Base-by-base conservation (phyloP, 768 basidiomycete genomes). In the Rhizopogon salebrosus region DNA sequence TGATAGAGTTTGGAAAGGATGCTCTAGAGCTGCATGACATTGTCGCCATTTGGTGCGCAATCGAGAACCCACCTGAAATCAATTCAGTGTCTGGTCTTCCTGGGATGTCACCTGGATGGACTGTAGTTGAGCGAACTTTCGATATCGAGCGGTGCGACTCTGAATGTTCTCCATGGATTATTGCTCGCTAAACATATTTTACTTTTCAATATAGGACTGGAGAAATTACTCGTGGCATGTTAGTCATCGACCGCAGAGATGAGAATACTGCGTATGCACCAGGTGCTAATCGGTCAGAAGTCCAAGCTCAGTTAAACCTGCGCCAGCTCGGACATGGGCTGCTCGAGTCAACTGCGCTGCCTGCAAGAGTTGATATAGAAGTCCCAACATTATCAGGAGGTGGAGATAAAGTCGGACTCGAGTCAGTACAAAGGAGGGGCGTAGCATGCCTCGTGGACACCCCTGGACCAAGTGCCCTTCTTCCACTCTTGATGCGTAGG, bases 11-110 rank as follows among this genome's bases (percentile, higher is more conserved):
- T 55, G 92, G 92, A 7, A 83, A 86, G 55, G 92, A 95, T 63
- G 86, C 80, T 4, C 80, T 97, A 81, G 89, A 94, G 70, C 76
- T 95, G 51, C 94, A 98, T 61, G 94, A 98, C 60, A 87, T 93
- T 41, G 84, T 85, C 10, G 89, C 91, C 2, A 79, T 95, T 14
- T 95, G 92, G 90, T 92, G 85, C 66, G 89, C 91, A 2, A 81
- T 91, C 14, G 76, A 78, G 52, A 83, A 87, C 54, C 85, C 87
- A 16, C 84, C 82, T 6, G 67, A 70, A 39, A 23, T 60, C 18
- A 72, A 67, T 34, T 51, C 60, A 42, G 61, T 52, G 51, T 40
- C 60, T 48, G 54, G 53, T 13, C 41, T 61, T 49, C 67, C 58
- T 41, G 54, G 27, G 51, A 74, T 64, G 64, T 71, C 53, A 37